phyloP scores from a whole-genome alignment of 1,284 basidiomycete species.

The Mycena citricolor region DNA sequence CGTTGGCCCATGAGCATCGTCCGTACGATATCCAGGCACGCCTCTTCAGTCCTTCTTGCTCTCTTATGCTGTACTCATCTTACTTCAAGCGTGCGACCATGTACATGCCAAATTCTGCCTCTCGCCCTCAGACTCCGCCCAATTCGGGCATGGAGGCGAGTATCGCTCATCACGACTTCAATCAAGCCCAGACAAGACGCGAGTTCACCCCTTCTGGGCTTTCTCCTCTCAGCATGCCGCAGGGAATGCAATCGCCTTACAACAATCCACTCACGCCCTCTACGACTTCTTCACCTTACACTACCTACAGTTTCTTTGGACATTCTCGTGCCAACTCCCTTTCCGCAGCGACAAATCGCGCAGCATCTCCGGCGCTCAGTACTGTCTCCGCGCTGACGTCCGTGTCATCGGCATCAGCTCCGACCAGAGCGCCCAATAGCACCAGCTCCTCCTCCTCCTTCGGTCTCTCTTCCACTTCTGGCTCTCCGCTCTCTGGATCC shows the following conservation, averaged over 20 bases:
- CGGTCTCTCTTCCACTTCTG: conserved; percentile 25
- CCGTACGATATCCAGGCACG: conserved; percentile 22
- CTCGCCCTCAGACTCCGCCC: conserved; percentile 45
- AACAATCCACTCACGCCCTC: conserved; percentile 41
- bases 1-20: conserved; percentile 38
- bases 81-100: conserved; percentile 30
- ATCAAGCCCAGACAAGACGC: too few species aligned
- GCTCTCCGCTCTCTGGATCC: conserved; percentile 23
- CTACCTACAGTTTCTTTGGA: conserved; percentile 33
- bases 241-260: conserved; percentile 31
- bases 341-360: conserved; percentile 46
- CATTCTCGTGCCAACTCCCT: conserved; percentile 47
- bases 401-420: conserved; percentile 44
- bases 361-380: conserved; percentile 62
- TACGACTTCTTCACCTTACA: conserved; percentile 35
- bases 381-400: conserved; percentile 52
- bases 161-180: too few species aligned
- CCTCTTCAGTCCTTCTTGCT: conserved; percentile 4
- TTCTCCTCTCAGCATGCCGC: conserved; percentile 18
- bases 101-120: conserved; percentile 32
- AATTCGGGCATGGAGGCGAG: too few species aligned
- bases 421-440: too few species aligned
- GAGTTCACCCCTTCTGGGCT: conserved; percentile 1
- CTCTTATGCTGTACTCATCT: conserved; percentile 6
- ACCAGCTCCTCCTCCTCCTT: conserved; percentile 34